These are phyloP conservation scores for Aspergillus versicolor DNA, from an alignment of 2,329 filamentous ascomycete genomes.

Conservation along the genomic window DNA sequence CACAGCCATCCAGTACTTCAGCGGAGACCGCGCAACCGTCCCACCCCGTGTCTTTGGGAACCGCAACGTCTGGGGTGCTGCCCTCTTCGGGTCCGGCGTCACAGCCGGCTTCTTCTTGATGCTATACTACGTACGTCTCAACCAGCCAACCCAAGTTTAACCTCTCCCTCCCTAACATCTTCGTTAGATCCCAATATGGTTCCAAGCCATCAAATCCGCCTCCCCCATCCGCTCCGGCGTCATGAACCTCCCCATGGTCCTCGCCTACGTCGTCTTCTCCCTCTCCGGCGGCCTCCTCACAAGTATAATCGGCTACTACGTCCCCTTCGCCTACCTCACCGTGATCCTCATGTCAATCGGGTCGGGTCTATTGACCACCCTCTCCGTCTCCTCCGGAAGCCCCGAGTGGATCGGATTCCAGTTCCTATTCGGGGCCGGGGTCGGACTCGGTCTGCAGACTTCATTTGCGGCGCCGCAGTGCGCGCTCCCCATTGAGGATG, in stretches of 20 bases:
- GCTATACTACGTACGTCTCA: conserved; percentile 11
- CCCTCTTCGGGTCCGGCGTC: not conserved
- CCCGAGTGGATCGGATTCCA: conserved; percentile 17
- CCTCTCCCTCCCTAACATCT: not conserved
- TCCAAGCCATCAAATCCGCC: conserved; percentile 14
- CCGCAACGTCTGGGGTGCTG: conserved; percentile 9
- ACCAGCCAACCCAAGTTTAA: too few relatives aligned
- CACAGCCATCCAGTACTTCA: not conserved
- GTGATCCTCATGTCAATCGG: conserved; percentile 7
- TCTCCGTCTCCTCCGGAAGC: not conserved
- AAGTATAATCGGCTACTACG: conserved; percentile 8
- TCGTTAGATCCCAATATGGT: conserved; percentile 12
- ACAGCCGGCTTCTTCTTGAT: conserved; percentile 6
- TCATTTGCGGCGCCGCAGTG: conserved; percentile 4
- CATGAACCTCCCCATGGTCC: conserved; percentile 11
- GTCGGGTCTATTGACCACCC: conserved; percentile 3
- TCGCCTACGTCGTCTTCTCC: conserved; percentile 2
- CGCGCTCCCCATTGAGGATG: conserved; percentile 4
- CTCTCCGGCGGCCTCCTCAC: not conserved
- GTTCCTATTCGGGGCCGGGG: conserved; percentile 10
- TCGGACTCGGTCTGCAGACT: conserved; percentile 11
- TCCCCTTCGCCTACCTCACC: conserved; percentile 3
- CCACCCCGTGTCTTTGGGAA: conserved; percentile 9
- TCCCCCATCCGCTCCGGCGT: conserved; percentile 5
- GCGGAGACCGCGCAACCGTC: conserved; percentile 7